Evolutionary conservation across 2,329 filamentous ascomycete genomes (phyloP).

Genomic region (Beauveria caledonica): DNA sequence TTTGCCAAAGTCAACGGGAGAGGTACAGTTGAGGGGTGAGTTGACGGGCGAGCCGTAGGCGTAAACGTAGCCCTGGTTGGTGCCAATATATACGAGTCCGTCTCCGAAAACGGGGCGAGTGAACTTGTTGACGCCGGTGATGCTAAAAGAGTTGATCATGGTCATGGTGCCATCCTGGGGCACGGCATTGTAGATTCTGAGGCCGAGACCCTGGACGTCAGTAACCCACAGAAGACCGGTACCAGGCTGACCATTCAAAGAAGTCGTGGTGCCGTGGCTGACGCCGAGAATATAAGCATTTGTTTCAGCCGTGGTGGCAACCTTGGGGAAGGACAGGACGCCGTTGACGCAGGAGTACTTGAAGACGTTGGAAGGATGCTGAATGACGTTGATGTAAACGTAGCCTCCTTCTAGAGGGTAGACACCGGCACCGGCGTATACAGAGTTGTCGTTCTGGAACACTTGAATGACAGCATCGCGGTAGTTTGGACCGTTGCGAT

Average conservation of each 20-base stretch:
- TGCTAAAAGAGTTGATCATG: slow-evolving; percentile 41
- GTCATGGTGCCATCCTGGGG: slow-evolving; percentile 38
- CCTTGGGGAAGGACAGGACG: slow-evolving; percentile 44
- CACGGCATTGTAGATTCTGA: slow-evolving; percentile 45
- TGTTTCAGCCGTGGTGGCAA: slow-evolving; percentile 38
- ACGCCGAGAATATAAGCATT: slow-evolving; percentile 48
- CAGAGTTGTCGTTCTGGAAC: slow-evolving; percentile 35
- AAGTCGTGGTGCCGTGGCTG: slow-evolving; percentile 48
- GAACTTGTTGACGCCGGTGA: slow-evolving; percentile 47
- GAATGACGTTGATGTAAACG: slow-evolving; percentile 43
- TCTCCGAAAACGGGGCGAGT: slow-evolving; percentile 50
- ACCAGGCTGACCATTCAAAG: slow-evolving; percentile 42
- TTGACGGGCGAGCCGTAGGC: slow-evolving; percentile 49
- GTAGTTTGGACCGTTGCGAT: slow-evolving; percentile 27
- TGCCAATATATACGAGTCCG: slow-evolving; percentile 46
- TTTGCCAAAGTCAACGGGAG: slow-evolving; percentile 38
- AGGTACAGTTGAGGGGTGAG: slow-evolving; percentile 44
- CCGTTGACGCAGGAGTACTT: slow-evolving; percentile 47
- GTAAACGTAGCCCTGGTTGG: slow-evolving; percentile 42
- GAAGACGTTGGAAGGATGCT: slow-evolving; percentile 47
- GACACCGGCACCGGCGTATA: slow-evolving; percentile 38
- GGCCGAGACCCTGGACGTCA: slow-evolving; percentile 44
- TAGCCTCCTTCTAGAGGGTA: slow-evolving; percentile 42
- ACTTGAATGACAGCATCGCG: slow-evolving; percentile 37
- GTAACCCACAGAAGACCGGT: slow-evolving; percentile 49